Evolutionary conservation across 2,329 filamentous ascomycete genomes (phyloP).

Genomic region (Colletotrichum ledebouriae): DNA sequence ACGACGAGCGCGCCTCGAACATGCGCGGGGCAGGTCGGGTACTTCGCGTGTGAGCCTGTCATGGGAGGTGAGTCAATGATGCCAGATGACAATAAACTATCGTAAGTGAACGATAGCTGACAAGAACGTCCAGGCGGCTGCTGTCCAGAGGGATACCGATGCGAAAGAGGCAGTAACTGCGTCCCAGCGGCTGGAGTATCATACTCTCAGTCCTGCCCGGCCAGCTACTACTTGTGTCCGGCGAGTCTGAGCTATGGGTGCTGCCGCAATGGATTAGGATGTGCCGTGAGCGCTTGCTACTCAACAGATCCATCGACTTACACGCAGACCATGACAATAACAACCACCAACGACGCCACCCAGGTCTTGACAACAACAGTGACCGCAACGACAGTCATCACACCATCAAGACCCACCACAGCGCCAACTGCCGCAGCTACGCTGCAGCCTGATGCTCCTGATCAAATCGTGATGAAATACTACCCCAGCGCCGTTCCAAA

Average conservation of each 20-base stretch:
- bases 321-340: conserved; percentile 59
- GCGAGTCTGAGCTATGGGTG: conserved; percentile 66
- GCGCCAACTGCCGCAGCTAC: conserved; percentile 46
- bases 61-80: conserved; percentile 51
- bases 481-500: conserved; percentile 61
- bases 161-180: conserved; percentile 57
- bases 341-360: conserved; percentile 59
- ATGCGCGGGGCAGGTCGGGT: conserved; percentile 53
- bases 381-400: conserved; percentile 55
- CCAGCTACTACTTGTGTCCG: conserved; percentile 63
- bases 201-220: conserved; percentile 57
- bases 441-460: conserved; percentile 44
- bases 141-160: conserved; percentile 61
- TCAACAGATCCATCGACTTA: conserved; percentile 60
- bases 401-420: conserved; percentile 50
- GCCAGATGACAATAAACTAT: conserved; percentile 26
- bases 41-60: conserved; percentile 56
- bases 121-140: conserved; percentile 53
- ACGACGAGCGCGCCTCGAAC: conserved; percentile 59
- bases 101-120: conserved; percentile 17
- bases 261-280: conserved; percentile 64
- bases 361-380: conserved; percentile 56
- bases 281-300: conserved; percentile 63
- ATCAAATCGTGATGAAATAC: conserved; percentile 57
- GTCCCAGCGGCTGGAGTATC: conserved; percentile 58